phyloP scores from a whole-genome alignment of 2,329 filamentous ascomycete genomes.

The Diaporthe sp. region DNA sequence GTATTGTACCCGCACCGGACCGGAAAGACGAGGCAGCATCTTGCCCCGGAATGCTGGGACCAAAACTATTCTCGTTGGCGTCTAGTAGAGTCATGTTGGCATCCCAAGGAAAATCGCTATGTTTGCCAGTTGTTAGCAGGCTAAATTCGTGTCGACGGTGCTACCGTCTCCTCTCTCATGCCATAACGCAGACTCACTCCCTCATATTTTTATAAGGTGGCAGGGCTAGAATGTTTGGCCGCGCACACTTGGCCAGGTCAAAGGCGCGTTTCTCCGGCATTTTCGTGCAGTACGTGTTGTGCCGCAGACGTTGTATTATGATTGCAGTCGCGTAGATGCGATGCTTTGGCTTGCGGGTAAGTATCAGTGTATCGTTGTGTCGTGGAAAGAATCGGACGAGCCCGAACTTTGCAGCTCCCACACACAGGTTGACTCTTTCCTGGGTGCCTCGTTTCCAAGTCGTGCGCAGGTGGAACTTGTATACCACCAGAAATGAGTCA shows the following conservation, averaged over 20 bases:
- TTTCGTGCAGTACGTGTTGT: not conserved
- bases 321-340: not conserved
- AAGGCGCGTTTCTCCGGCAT: not conserved
- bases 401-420: not conserved
- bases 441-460: not conserved
- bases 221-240: not conserved
- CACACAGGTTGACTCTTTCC: not conserved
- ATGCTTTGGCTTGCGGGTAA: not conserved
- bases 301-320: not conserved
- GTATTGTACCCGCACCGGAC: not conserved
- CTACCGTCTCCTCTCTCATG: not conserved
- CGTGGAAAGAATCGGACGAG: not conserved
- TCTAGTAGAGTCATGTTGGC: not conserved
- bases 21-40: not conserved
- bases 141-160: not conserved
- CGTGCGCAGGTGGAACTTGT: not conserved
- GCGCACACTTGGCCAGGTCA: not conserved
- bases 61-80: not conserved
- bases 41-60: not conserved
- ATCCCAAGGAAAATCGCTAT: not conserved
- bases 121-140: not conserved
- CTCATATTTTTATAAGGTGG: not conserved
- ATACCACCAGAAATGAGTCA: not conserved
- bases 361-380: not conserved
- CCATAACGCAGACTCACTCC: not conserved